These are phyloP conservation scores for Colletotrichum sp. DNA, from an alignment of 2,329 filamentous ascomycete genomes.

Conservation along the genomic window DNA sequence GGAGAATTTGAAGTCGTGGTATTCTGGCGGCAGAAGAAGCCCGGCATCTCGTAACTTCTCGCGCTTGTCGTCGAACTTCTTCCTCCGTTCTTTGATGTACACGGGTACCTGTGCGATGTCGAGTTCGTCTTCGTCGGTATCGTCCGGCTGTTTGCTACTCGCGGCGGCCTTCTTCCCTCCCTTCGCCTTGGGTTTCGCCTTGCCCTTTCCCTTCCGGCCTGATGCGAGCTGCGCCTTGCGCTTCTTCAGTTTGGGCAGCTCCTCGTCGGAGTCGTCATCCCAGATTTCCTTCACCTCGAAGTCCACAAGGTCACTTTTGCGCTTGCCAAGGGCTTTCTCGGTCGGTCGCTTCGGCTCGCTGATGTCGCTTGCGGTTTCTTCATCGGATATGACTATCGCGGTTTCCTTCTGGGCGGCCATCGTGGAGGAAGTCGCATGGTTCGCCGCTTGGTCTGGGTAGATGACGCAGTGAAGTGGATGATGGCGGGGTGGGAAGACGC, in stretches of 20 bases:
- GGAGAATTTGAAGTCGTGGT: constrained; percentile 76
- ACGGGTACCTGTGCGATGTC: constrained; percentile 70
- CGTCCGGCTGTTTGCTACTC: constrained; percentile 28
- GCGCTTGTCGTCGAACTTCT: constrained; percentile 69
- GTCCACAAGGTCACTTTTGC: constrained; percentile 38
- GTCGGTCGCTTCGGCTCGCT: not conserved
- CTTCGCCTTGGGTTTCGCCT: constrained; percentile 45
- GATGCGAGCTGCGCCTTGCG: constrained; percentile 49
- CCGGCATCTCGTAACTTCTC: constrained; percentile 69
- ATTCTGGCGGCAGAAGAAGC: constrained; percentile 78
- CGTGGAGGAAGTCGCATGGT: not conserved
- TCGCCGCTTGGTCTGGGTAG: not conserved
- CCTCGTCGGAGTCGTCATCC: constrained; percentile 65
- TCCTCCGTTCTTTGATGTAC: constrained; percentile 73
- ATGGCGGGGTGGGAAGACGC: not conserved
- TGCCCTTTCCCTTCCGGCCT: constrained; percentile 40
- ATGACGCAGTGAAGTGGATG: not conserved
- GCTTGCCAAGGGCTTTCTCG: constrained; percentile 32
- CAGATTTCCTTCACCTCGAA: constrained; percentile 52
- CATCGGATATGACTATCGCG: constrained; percentile 7
- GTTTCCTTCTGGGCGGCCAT: not conserved
- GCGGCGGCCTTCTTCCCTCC: constrained; percentile 29
- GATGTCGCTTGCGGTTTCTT: not conserved
- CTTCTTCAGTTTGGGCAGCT: constrained; percentile 70
- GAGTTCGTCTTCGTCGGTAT: constrained; percentile 42